Base-by-base conservation (phyloP, 495 filamentous ascomycete genomes). In the Penicillium diatomitis region DNA sequence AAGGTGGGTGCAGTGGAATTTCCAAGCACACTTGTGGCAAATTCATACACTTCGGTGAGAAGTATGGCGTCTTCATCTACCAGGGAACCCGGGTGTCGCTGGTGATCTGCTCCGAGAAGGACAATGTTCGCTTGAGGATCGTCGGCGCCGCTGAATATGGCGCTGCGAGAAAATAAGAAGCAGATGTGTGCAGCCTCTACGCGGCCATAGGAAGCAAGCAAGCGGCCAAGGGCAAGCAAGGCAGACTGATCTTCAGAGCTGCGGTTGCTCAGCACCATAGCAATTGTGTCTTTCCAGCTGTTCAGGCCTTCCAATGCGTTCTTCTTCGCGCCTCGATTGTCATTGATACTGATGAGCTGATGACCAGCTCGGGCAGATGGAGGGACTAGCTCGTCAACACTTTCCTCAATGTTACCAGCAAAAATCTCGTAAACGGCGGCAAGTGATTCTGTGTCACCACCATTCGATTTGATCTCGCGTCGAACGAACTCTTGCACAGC, bases 301-400 rank as follows among this genome's bases (percentile, higher is more conserved):
- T 96, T 86, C 28, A 99, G 74, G 10, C 92, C 92, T 58, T 86
- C 86, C 20, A 87, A 69, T 0, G 85, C 83, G 62, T 89, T 84
- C 56, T 84, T 86, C 6, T 83, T 76, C 20, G 78, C 57, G 3
- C 78, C 83, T 42, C 76, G 68, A 28, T 76, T 71, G 51, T 80
- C 71, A 30, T 79, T 73, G 44, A 82, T 85, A 57, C 82, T 88
- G 51, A 94, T 76, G 72, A 99, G 85, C 61, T 92, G 88, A 50
- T 96, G 79, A 4, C 94, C 94, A 41, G 90, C 87, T 32, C 94
- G 79, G 37, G 92, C 94, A 47, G 90, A 92, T 27, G 85, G 84
- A 7, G 92, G 91, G n/a, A 99, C 92, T 41, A 99, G 81, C 58
- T 96, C 90, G 63, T 99, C 92, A 32, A 97, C 80, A 52, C 89